Evolutionary conservation across 2,329 filamentous ascomycete species (phyloP).

Genomic region (Ophiosphaerella narmari): DNA sequence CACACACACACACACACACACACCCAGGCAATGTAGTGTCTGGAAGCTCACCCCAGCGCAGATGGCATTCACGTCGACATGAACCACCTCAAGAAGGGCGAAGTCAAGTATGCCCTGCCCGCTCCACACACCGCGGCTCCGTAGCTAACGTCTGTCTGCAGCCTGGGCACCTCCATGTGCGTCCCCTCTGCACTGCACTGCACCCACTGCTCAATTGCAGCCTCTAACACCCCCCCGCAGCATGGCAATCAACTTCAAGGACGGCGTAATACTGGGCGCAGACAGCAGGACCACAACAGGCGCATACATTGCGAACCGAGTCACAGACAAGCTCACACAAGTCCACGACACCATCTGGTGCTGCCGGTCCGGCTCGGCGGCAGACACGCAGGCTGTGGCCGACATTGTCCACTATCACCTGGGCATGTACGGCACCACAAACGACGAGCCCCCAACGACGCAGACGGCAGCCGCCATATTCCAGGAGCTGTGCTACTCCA

Average conservation of each 20-base stretch:
- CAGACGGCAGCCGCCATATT: conserved; percentile 95
- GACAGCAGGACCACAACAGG: conserved; percentile 98
- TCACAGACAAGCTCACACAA: conserved; percentile 98
- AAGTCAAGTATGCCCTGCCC: conserved; percentile 83
- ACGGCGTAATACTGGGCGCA: conserved; percentile 95
- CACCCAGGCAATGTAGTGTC: conserved; percentile 3
- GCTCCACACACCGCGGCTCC: no score
- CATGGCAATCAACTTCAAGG: conserved; percentile 99
- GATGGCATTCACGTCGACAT: conserved; percentile 99
- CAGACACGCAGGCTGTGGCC: conserved; percentile 95
- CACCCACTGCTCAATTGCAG: conserved; percentile 18
- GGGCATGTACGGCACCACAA: conserved; percentile 86
- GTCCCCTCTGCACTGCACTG: conserved; percentile 39
- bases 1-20: no score
- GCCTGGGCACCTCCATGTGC: conserved; percentile 96
- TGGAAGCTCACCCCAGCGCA: conserved; percentile 50
- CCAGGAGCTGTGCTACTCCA: conserved; percentile 96
- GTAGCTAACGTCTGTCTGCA: conserved; percentile 45
- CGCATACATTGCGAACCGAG: conserved; percentile 97
- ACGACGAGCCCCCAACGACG: conserved; percentile 88
- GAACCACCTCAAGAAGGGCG: conserved; percentile 97
- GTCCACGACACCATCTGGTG: conserved; percentile 99
- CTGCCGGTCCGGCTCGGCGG: conserved; percentile 95
- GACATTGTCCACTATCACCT: conserved; percentile 98
- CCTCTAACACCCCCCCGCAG: conserved; percentile 53